Conservation (phyloP, 2,329 filamentous ascomycete species). For the Ascochyta clinopodiicola region DNA sequence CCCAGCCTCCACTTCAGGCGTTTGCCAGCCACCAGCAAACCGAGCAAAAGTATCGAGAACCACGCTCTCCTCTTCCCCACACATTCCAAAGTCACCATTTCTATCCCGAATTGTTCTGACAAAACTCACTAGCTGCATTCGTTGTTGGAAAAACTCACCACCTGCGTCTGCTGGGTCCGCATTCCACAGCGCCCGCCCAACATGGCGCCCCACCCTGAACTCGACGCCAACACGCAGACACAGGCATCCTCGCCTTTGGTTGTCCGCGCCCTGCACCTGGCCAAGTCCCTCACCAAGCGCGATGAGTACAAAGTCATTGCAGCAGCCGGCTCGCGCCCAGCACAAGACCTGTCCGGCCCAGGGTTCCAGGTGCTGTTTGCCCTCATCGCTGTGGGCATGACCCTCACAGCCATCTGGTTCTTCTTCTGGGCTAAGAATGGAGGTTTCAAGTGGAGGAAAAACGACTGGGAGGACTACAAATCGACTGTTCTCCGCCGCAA, state of each 20-base stretch:
- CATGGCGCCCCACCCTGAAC: conserved; percentile 42
- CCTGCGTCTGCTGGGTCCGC: conserved; percentile 16
- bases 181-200: conserved; percentile 24
- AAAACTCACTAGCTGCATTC: conserved; percentile 14
- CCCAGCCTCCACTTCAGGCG: conserved; percentile 3
- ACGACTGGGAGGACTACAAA: conserved; percentile 99
- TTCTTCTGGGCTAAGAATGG: conserved; percentile 97
- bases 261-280: conserved; percentile 35
- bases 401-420: conserved; percentile 86
- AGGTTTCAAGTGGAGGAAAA: conserved; percentile 83
- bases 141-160: conserved; percentile 11
- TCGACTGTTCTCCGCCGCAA: conserved; percentile 87
- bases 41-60: conserved; percentile 8
- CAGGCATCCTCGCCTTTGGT: conserved; percentile 39
- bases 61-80: conserved; percentile 17
- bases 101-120: conserved; percentile 1
- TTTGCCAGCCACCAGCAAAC: conserved; percentile 12
- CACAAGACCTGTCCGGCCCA: conserved; percentile 53
- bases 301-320: conserved; percentile 31
- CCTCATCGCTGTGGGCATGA: conserved; percentile 78
- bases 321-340: conserved; percentile 44
- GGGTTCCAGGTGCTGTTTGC: conserved; percentile 87
- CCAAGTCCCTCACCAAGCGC: conserved; percentile 41
- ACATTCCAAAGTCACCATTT: conserved; percentile 14
- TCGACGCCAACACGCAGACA: conserved; percentile 23